Conservation (phyloP, 306 rosid genomes). For the Trifolium fragiferum region DNA sequence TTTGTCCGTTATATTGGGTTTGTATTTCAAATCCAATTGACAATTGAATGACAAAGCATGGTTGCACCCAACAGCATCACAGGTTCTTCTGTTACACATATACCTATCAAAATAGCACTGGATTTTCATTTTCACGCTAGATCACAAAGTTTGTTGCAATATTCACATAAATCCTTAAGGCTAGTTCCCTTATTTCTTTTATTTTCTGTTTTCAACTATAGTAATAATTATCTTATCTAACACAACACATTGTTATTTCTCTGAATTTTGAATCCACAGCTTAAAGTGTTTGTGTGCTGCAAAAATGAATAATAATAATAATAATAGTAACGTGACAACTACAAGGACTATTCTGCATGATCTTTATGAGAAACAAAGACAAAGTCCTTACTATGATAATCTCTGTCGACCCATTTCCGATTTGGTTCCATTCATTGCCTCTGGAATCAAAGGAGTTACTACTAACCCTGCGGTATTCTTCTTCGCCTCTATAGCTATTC, state of each 20-base stretch:
- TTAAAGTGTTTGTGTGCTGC: neutral
- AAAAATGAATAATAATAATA: conserved; percentile 48
- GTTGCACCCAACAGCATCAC: neutral
- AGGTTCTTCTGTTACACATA: neutral
- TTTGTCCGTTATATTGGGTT: neutral
- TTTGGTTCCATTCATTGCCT: conserved; percentile 76
- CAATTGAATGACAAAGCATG: conserved; percentile 5
- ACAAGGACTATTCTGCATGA: conserved; percentile 67
- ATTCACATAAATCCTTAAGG: conserved; percentile 18
- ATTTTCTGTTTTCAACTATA: neutral
- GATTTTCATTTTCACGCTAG: neutral
- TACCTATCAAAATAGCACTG: neutral
- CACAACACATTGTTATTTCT: conserved; percentile 1
- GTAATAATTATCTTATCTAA: neutral
- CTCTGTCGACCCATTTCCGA: conserved; percentile 86
- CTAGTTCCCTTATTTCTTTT: neutral
- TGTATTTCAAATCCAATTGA: neutral
- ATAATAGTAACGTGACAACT: conserved; percentile 44
- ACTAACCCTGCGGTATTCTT: conserved; percentile 84
- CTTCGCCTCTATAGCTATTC: neutral
- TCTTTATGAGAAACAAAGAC: conserved; percentile 76
- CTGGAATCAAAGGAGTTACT: conserved; percentile 87
- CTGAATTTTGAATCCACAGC: neutral
- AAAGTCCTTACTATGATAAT: conserved; percentile 91
- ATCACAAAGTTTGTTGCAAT: neutral